Conservation (phyloP, 331 rosid genomes). For the Malus hybrid region DNA sequence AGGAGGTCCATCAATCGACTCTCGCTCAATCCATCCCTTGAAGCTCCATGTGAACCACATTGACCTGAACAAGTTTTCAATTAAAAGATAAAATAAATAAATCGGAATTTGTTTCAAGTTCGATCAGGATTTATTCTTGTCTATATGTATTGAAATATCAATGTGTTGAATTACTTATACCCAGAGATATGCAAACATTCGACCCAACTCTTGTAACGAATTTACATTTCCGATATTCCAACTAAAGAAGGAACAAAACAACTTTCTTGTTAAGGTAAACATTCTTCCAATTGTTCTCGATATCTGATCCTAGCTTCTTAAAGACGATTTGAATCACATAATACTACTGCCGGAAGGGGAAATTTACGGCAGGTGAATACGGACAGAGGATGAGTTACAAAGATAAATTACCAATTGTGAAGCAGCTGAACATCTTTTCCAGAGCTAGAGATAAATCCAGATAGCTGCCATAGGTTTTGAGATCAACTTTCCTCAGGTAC, state of each 20-base stretch:
- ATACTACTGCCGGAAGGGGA: not conserved
- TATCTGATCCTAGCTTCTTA: not conserved
- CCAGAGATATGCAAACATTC: not conserved
- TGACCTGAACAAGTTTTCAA: slow-evolving; percentile 44
- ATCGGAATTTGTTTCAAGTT: not conserved
- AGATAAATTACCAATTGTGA: slow-evolving; percentile 65
- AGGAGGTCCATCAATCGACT: slow-evolving; percentile 75
- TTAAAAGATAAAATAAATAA: not conserved
- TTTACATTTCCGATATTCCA: not conserved
- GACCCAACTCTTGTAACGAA: not conserved
- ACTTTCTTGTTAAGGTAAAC: not conserved
- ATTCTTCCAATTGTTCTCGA: not conserved
- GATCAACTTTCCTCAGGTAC: slow-evolving; percentile 87
- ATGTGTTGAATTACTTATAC: not conserved
- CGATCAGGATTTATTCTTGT: too few species aligned
- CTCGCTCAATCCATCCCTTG: slow-evolving; percentile 57
- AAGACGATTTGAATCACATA: not conserved
- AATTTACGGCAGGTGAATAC: not conserved
- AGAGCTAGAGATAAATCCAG: slow-evolving; percentile 67
- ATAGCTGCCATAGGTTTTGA: slow-evolving; percentile 56
- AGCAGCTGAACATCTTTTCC: slow-evolving; percentile 87
- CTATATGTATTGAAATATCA: too few species aligned
- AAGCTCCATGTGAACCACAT: slow-evolving; percentile 58
- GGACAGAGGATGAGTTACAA: not conserved
- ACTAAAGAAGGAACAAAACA: not conserved